Conservation (phyloP, 2,329 filamentous ascomycete genomes). For the Cryphonectria parasitica region DNA sequence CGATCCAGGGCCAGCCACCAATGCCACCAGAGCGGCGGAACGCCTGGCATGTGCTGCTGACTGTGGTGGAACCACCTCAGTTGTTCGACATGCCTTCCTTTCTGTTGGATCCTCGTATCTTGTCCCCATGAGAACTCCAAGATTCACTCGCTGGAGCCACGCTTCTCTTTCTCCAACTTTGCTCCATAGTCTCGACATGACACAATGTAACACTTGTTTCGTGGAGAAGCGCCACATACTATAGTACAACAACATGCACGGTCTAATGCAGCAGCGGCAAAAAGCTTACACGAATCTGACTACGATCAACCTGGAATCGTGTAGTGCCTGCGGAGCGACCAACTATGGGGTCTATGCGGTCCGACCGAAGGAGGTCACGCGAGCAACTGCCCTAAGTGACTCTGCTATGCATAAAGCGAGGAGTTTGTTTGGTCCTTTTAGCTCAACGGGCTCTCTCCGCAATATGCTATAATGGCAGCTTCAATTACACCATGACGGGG, state of each 20-base stretch:
- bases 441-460: not conserved
- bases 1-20: not conserved
- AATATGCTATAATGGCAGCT: not conserved
- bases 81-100: not conserved
- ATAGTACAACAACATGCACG: not conserved
- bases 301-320: not conserved
- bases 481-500: not conserved
- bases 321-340: not conserved
- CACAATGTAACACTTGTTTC: no score
- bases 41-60: not conserved
- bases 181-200: not conserved
- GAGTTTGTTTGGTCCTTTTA: not conserved
- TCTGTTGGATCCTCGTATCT: no score
- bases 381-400: not conserved
- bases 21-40: not conserved
- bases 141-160: no score
- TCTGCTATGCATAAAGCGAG: not conserved
- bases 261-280: not conserved
- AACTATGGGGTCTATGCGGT: not conserved
- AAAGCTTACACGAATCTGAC: not conserved
- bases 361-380: not conserved
- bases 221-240: no score
- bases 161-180: not conserved
- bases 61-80: not conserved
- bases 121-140: no score